Base-by-base conservation (phyloP, 75 land plant species). In the Chamaecyparis obtusa region DNA sequence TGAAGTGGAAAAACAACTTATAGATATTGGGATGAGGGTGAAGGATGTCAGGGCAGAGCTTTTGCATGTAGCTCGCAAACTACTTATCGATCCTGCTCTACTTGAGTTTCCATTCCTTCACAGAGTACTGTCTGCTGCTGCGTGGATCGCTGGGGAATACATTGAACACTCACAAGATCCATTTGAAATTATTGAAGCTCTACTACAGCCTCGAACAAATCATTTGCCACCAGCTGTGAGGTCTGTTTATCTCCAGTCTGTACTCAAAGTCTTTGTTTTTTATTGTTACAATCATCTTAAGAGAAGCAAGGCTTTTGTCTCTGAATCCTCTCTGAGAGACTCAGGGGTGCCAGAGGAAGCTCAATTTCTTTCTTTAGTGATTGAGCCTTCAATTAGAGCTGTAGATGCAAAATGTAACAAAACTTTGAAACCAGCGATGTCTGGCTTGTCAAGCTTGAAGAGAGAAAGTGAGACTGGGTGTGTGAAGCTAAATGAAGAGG, bases 111-210 rank as follows among this genome's bases (percentile, higher is more conserved):
- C 91, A 41, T 90, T 90, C 39, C 55, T 97, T 37, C 90, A 92
- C 69, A 88, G 93, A 67, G 91, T 94, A 54, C 87, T 98, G 64
- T 92, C 95, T 80, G 99, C 99, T 24, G 95, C 94, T 84, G 99
- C 99, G 56, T 98, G 99, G 99, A 86, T 94, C 19, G 91, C 94
- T 11, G 99, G 99, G 56, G 99, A 98, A 87, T 97, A 95, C 90
- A 94, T 94, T 57, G 94, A 94, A 86, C 89, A 95, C 78, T 93
- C 96, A 5, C 90, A 87, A 49, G 92, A 93, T 51, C 93, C 95
- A 5, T 85, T 90, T 89, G 99, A 97, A 88, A 91, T 98, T 21
- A 86, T 94, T 60, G 99, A 98, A 82, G 97, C 97, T n/a, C 92
- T 98, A 35, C 87, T 98, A 82, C 99, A 98, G 81, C 99, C 99